Evolutionary conservation across 1,284 basidiomycete species (phyloP).

Genomic region (Puccinia hordei): DNA sequence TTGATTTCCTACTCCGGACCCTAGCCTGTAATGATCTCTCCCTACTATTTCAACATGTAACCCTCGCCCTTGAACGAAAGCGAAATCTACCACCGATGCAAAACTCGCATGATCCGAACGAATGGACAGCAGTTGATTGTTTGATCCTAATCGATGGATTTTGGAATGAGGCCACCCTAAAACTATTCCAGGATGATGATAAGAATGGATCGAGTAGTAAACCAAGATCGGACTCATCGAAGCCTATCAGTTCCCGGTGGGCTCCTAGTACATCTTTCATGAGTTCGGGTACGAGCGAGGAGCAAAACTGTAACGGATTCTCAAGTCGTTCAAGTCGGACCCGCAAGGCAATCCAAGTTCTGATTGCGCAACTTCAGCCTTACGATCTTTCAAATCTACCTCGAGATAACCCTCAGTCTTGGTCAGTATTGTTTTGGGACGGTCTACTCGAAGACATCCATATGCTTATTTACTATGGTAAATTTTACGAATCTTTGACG

Average conservation of each 20-base stretch:
- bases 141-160: conserved; percentile 30
- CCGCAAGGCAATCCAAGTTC: conserved; percentile 36
- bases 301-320: not conserved
- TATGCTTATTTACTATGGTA: conserved; percentile 8
- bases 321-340: conserved; percentile 5
- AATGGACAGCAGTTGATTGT: conserved; percentile 40
- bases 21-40: conserved; percentile 6
- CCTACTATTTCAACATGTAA: conserved; percentile 9
- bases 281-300: conserved; percentile 1
- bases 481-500: conserved; percentile 18
- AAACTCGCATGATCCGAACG: conserved; percentile 16
- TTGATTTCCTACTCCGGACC: not conserved
- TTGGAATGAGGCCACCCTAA: conserved; percentile 35
- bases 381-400: conserved; percentile 12
- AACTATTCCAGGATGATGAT: conserved; percentile 31
- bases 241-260: conserved; percentile 13
- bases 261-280: conserved; percentile 24
- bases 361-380: conserved; percentile 24
- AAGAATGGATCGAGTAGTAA: conserved; percentile 17
- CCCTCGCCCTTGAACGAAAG: conserved; percentile 18
- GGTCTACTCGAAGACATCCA: conserved; percentile 42
- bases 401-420: conserved; percentile 32
- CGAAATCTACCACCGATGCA: not conserved
- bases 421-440: conserved; percentile 37
- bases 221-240: not conserved